Conservation (phyloP, 2,329 filamentous ascomycete species). For the Zasmidium cellare region DNA sequence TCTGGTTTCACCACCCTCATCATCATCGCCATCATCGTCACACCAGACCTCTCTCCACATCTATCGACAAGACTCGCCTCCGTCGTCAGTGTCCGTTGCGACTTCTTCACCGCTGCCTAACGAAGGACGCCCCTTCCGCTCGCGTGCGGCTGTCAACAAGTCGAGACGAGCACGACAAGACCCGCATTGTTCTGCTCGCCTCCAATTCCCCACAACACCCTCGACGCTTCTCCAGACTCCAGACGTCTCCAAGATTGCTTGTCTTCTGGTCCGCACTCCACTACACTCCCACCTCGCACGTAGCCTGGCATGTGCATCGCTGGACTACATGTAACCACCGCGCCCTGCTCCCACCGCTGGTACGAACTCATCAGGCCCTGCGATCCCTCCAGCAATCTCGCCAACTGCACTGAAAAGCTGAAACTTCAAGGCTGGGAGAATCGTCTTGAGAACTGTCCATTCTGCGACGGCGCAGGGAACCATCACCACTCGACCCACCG, state of each 20-base stretch:
- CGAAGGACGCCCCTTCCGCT: neutral
- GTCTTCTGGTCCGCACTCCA: neutral
- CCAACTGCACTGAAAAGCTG: constrained; percentile 48
- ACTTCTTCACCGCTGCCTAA: too few species aligned
- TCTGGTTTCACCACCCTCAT: neutral
- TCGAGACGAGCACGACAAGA: neutral
- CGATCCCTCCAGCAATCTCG: constrained; percentile 44
- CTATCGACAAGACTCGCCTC: neutral
- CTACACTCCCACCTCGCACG: neutral
- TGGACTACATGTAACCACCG: constrained; percentile 49
- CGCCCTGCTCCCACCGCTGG: constrained; percentile 51
- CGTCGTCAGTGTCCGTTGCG: neutral
- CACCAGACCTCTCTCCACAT: too few species aligned
- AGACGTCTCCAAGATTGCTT: neutral
- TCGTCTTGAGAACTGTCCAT: constrained; percentile 49
- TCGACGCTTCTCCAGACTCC: neutral
- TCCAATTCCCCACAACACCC: neutral
- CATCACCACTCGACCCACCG: constrained; percentile 46
- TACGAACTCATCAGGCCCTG: constrained; percentile 49
- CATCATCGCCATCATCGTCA: neutral
- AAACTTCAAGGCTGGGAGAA: constrained; percentile 52
- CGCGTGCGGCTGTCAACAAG: neutral
- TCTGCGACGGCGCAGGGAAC: constrained; percentile 38
- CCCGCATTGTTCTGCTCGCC: neutral
- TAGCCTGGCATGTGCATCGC: constrained; percentile 48